phyloP scores from a whole-genome alignment of 2,329 filamentous ascomycete genomes.

The Apiospora marii region DNA sequence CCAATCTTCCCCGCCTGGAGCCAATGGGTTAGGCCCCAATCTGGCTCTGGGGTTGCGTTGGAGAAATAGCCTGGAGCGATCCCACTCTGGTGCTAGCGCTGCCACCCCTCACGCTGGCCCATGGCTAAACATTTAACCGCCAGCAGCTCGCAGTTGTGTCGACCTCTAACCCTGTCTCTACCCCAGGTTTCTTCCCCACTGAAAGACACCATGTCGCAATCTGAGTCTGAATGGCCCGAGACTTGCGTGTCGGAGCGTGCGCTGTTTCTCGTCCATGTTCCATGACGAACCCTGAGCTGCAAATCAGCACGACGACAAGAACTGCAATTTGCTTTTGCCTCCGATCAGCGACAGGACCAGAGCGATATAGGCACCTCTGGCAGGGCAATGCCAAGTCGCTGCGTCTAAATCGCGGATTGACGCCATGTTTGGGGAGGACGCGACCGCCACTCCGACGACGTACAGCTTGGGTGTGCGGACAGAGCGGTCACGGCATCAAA shows the following conservation, averaged over 20 bases:
- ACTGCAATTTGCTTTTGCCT: background rate
- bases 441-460: constrained; percentile 8
- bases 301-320: background rate
- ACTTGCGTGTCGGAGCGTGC: constrained; percentile 4
- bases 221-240: constrained; percentile 12
- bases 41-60: background rate
- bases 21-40: background rate
- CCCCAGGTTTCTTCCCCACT: constrained; percentile 27
- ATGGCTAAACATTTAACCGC: constrained; percentile 26
- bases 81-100: background rate
- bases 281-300: background rate
- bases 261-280: background rate
- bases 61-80: background rate
- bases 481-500: background rate
- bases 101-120: background rate
- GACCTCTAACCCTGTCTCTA: background rate
- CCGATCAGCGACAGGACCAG: background rate
- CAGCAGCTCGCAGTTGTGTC: background rate
- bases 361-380: constrained; percentile 5
- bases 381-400: constrained; percentile 3
- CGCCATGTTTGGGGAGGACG: constrained; percentile 9
- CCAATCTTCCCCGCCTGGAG: constrained; percentile 3
- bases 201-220: constrained; percentile 8
- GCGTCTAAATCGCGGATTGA: background rate
- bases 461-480: constrained; percentile 12